Base-by-base conservation (phyloP, 2,329 filamentous ascomycete genomes). In the Calonectria multiphialidica region DNA sequence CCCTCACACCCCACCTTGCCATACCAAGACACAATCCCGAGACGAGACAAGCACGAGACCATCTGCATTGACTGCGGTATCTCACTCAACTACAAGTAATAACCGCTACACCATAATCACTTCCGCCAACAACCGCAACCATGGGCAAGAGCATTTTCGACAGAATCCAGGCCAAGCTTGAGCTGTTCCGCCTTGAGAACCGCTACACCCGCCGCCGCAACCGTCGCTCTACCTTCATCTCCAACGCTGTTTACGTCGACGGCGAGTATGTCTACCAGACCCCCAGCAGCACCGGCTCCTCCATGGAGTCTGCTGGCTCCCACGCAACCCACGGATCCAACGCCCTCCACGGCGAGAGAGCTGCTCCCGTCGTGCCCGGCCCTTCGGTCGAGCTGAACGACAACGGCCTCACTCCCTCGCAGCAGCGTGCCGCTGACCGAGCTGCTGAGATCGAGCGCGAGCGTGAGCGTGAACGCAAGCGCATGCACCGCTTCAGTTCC, bases 181-280 rank as follows among this genome's bases (percentile, higher is more conserved):
- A 98, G 88, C 91, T 98, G 81, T 97, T 98, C 89, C 94, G 95
- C 62, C 93, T 98, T 77, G 96, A 98, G 87, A 93, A 98, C 87
- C 93, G 95, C 80, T 98, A 98, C 88, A 97, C 96, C 64, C 94
- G 94, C 80, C 93, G 95, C 82, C 95, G 96, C 80, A 86, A 92
- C 79, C 94, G 96, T 79, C 95, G 96, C 83, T 96, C 93, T 67
- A 97, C 94, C 72, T 98, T 98, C 84, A 92, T 94, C 81, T 95
- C 94, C 81, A 95, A 95, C 80, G 96, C 95, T 35, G 90, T 94
- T 83, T 98, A 98, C 84, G 94, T 98, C 76, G 95, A 98, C 82
- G 97, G 96, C 85, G 96, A 98, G 87, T 98, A 98, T 87, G 89
- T 98, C 83, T 97, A 95, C 88, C 89, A 92, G 81, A 90, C 88